Conservation (phyloP, 2,329 filamentous ascomycete species). For the Aspergillus costaricaensis region DNA sequence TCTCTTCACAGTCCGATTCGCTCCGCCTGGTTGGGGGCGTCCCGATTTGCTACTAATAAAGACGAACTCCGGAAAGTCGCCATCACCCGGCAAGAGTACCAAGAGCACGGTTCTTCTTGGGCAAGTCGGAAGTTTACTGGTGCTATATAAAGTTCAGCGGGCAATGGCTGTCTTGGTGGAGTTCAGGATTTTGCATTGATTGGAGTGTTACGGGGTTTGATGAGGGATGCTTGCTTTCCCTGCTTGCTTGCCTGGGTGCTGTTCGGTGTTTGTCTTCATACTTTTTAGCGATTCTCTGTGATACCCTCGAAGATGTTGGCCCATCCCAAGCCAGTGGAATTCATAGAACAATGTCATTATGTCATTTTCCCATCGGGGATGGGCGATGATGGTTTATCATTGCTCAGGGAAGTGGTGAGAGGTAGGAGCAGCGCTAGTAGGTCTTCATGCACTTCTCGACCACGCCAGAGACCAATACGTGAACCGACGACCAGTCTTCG, state of each 20-base stretch:
- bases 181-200: slow-evolving; percentile 6
- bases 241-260: neutral
- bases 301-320: slow-evolving; percentile 14
- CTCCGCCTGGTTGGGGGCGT: slow-evolving; percentile 84
- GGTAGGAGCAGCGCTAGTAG: neutral
- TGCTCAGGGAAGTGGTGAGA: no score
- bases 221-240: neutral
- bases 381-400: no score
- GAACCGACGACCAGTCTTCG: neutral
- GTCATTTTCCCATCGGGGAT: neutral
- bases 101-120: slow-evolving; percentile 79
- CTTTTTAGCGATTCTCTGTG: slow-evolving; percentile 6
- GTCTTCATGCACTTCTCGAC: neutral
- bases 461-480: neutral
- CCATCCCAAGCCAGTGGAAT: neutral
- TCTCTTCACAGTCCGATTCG: slow-evolving; percentile 61
- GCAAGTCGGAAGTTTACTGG: slow-evolving; percentile 69
- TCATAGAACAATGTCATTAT: neutral
- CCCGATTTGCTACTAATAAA: slow-evolving; percentile 69
- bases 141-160: slow-evolving; percentile 17
- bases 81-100: slow-evolving; percentile 88
- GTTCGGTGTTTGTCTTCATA: no score
- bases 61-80: slow-evolving; percentile 65
- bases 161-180: neutral
- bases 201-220: slow-evolving; percentile 1